Base-by-base conservation (phyloP, 1,139 yeast species). In the Pichia sp. region DNA sequence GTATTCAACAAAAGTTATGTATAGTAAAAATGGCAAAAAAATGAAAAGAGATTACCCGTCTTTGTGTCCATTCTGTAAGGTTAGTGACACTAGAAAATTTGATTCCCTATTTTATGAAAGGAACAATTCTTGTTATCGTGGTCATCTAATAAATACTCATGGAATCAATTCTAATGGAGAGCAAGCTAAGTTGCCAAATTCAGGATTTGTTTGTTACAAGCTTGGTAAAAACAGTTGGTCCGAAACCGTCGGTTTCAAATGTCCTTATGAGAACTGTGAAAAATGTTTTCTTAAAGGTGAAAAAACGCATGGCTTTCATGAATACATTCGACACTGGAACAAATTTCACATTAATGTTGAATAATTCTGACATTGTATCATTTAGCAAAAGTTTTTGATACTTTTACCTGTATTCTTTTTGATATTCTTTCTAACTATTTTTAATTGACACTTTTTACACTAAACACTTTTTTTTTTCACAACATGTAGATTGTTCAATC, bases 91-190 rank as follows among this genome's bases (percentile, higher is more conserved):
- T 3, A 23, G 22, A 21, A 19, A 17, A 2, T 35, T 44, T 21
- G 47, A 44, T 31, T 36, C 40, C 1, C 21, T 44, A 12, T 47
- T 47, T 24, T 47, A 44, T 28, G 48, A 47, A 21, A 34, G 51
- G 18, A 47, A 47, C 10, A 47, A 47, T 23, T 45, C 49, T 10
- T 47, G 49, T 9, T 47, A 47, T 22, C 38, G 51, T 19, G 51
- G 51, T 11, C 51, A 47, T 37, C 30, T 47, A 4, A 44, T 47
- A 15, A 47, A 47, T 18, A 47, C 51, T 1, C 51, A 47, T 31
- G 51, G 51, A 4, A 39, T 47, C 14, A 44, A 37, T 22, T 41
- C 47, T 2, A 31, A 28, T 10, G 47, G 47, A 6, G 35, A 39
- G 5, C 26, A 34, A 26, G 47, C 38, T 1, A 41, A 39, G 20